Percentiles rank a stretch among this genome's conserved stretches.
Evolutionary conservation across 805 yeast species (phyloP).

Genomic region (Lachancea sp.): DNA sequence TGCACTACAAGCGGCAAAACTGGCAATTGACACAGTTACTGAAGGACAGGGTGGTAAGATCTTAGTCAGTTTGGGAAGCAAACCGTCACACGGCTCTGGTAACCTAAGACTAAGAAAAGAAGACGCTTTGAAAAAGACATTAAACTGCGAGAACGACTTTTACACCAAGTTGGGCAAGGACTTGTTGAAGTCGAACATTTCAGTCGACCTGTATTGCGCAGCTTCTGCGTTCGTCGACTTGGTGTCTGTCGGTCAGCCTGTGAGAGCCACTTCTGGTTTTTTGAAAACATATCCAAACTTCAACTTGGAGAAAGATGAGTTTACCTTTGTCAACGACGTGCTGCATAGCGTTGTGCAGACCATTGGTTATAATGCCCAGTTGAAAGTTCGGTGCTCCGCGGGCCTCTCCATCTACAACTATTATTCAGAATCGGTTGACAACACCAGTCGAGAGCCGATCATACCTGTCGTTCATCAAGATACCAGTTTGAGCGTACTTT

Average conservation of each 20-base stretch:
- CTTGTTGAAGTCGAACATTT: constrained; percentile 52
- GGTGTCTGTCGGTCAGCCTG: constrained; percentile 61
- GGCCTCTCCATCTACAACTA: constrained; percentile 78
- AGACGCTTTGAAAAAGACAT: constrained; percentile 43
- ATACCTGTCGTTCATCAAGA: constrained; percentile 60
- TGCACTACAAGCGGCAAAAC: constrained; percentile 62
- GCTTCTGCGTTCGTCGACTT: constrained; percentile 62
- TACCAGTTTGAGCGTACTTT: constrained; percentile 61
- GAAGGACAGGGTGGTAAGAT: constrained; percentile 77
- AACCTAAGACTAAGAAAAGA: constrained; percentile 40
- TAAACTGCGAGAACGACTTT: constrained; percentile 54
- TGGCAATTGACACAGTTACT: constrained; percentile 47
- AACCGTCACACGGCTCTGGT: constrained; percentile 84
- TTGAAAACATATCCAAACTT: constrained; percentile 62
- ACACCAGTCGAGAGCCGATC: constrained; percentile 51
- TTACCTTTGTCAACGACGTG: constrained; percentile 54
- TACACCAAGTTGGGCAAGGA: constrained; percentile 56
- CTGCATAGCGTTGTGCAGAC: constrained; percentile 44
- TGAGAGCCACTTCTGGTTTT: constrained; percentile 64
- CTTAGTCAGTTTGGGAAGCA: constrained; percentile 53
- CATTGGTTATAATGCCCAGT: constrained; percentile 70
- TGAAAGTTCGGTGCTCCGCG: constrained; percentile 79
- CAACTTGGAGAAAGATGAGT: constrained; percentile 61
- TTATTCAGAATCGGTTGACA: constrained; percentile 51
- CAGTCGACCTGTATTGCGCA: constrained; percentile 70